Base-by-base conservation (phyloP, 2,329 filamentous ascomycete genomes). In the Trichoderma sp. region DNA sequence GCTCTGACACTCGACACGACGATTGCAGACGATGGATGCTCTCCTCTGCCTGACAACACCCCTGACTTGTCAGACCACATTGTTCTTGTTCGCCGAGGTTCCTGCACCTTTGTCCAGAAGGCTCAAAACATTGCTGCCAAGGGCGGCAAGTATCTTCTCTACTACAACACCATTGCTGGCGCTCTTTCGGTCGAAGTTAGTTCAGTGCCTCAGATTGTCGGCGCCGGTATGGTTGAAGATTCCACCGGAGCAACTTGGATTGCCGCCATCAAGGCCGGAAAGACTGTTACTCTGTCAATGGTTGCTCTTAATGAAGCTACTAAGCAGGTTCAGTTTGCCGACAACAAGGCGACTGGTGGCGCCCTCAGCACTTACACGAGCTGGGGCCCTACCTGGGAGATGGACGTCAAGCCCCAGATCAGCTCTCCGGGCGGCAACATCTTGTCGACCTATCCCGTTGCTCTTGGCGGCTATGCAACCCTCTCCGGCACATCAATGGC, bases 351-450 rank as follows among this genome's bases (percentile, higher is more conserved):
- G 0, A 84, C 83, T 0, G 85, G 83, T 1, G 88, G 87, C 7
- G 84, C 82, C 56, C 74, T 85, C 39, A 87, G 83, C 73, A 77
- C 76, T 5, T 89, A 80, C 75, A 86, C 84, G 52, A 85, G 83
- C 6, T 90, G 87, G 87, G 87, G 87, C 8, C 88, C 88, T 2
- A 87, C 84, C 3, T 89, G 83, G 75, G 87, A 90, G 73, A 79
- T 87, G 71, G 82, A 85, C 56, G 76, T 85, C 59, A 87, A 87
- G 76, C 86, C 87, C 0, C 82, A 88, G 72, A 76, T 88, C 52
- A 83, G 82, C n/a, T 80, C 85, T 1, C 84, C 86, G 3, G 87
- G 87, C 43, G 86, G 86, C 59, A 81, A 82, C 61, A 88, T 90
- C 56, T 76, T 90, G 30, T 88, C 86, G 11, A 89, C 87, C 0